A percentile compares a stretch with the other conserved stretches of the same genome.
phyloP scores from a whole-genome alignment of 805 yeast species.

The Pichia californica region DNA sequence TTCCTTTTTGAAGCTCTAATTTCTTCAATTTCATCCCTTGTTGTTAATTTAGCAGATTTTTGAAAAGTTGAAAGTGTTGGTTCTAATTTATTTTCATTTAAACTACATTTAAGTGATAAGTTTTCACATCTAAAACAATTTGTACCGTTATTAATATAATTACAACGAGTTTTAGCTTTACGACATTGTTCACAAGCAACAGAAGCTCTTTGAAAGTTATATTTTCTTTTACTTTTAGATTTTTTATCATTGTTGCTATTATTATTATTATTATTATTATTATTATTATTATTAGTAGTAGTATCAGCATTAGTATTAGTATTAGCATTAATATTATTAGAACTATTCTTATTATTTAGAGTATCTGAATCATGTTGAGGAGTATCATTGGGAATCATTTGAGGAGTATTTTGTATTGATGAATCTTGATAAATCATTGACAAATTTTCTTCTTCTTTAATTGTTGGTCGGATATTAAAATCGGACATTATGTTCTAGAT shows the following conservation, averaged over 20 bases:
- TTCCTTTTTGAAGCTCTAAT: not conserved
- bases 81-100: conserved; percentile 11
- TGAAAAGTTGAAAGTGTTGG: conserved; percentile 11
- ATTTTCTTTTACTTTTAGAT: conserved; percentile 8
- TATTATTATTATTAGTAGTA: not conserved
- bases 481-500: no score
- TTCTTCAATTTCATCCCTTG: conserved; percentile 4
- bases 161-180: conserved; percentile 24
- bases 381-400: not conserved
- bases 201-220: conserved; percentile 16
- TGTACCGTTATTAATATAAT: conserved; percentile 17
- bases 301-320: no score
- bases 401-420: not conserved
- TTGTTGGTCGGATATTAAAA: no score
- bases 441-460: no score
- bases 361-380: no score
- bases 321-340: no score
- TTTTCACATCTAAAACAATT: conserved; percentile 25
- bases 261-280: not conserved
- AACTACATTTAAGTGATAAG: conserved; percentile 18
- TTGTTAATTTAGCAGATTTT: conserved; percentile 5
- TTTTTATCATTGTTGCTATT: no score
- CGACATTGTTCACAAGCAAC: conserved; percentile 23
- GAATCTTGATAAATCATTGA: no score
- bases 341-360: no score